Conservation (phyloP, 2,329 filamentous ascomycete species). For the Xylaria sp. region DNA sequence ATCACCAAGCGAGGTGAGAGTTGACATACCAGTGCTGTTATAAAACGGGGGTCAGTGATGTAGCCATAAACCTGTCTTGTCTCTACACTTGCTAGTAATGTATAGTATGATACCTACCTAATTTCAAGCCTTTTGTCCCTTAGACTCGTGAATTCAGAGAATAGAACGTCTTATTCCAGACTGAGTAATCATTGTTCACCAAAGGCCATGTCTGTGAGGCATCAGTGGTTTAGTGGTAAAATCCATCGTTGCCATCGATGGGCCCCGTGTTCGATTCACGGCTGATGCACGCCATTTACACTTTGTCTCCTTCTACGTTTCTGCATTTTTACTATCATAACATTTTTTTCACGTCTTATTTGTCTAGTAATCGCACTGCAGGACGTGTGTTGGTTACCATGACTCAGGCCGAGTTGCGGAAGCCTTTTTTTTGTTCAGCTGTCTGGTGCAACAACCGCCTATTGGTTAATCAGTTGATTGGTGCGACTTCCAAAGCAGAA, state of each 20-base stretch:
- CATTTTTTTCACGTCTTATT: too few species aligned
- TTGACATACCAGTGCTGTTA: neutral
- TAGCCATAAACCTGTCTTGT: constrained; percentile 20
- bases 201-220: too few species aligned
- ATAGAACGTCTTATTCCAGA: too few species aligned
- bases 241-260: constrained; percentile 66
- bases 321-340: too few species aligned
- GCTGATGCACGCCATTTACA: constrained; percentile 49
- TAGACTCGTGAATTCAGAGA: neutral
- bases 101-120: constrained; percentile 3
- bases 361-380: too few species aligned
- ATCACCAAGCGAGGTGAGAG: neutral
- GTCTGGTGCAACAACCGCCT: neutral
- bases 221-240: constrained; percentile 64
- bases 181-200: too few species aligned
- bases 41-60: neutral
- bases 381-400: neutral
- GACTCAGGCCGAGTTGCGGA: constrained; percentile 29
- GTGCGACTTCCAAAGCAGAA: neutral
- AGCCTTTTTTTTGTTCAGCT: constrained; percentile 5
- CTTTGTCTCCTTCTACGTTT: neutral
- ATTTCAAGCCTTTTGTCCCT: neutral
- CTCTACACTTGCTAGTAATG: constrained; percentile 1
- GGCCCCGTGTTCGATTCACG: constrained; percentile 60
- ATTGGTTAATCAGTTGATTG: neutral